phyloP scores from a whole-genome alignment of 129 eudicot species.

The Flaveria linearis region DNA sequence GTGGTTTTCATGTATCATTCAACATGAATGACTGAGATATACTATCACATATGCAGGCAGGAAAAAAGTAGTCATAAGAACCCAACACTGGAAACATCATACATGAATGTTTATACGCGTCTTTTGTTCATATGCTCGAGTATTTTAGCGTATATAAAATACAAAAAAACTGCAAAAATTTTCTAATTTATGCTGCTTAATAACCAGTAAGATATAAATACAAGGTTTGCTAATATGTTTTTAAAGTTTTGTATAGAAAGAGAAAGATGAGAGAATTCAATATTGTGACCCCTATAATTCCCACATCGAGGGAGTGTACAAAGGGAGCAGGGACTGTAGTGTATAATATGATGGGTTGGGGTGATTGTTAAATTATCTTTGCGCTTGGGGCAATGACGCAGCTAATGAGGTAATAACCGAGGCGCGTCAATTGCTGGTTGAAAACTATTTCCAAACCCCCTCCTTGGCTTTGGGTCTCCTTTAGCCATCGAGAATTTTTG shows the following conservation, averaged over 20 bases:
- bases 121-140: not conserved
- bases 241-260: not conserved
- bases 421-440: conserved; percentile 79
- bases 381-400: conserved; percentile 77
- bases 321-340: not conserved
- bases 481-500: conserved; percentile 42
- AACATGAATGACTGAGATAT: conserved; percentile 31
- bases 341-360: not conserved
- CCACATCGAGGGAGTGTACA: not conserved
- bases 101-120: not conserved
- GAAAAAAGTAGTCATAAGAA: not conserved
- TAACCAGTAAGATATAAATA: not conserved
- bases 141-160: not conserved
- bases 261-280: not conserved
- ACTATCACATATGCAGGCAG: conserved; percentile 17
- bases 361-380: conserved; percentile 27
- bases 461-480: conserved; percentile 37
- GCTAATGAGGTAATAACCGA: conserved; percentile 68
- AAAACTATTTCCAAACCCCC: conserved; percentile 65
- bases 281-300: not conserved
- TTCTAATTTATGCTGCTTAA: not conserved
- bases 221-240: not conserved
- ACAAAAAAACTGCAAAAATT: not conserved
- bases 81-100: not conserved
- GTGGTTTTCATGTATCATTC: conserved; percentile 34